A percentile compares a stretch with the other conserved stretches of the same genome.
Evolutionary conservation across 1,284 basidiomycete genomes (phyloP).

Genomic region (Inonotus obliquus): DNA sequence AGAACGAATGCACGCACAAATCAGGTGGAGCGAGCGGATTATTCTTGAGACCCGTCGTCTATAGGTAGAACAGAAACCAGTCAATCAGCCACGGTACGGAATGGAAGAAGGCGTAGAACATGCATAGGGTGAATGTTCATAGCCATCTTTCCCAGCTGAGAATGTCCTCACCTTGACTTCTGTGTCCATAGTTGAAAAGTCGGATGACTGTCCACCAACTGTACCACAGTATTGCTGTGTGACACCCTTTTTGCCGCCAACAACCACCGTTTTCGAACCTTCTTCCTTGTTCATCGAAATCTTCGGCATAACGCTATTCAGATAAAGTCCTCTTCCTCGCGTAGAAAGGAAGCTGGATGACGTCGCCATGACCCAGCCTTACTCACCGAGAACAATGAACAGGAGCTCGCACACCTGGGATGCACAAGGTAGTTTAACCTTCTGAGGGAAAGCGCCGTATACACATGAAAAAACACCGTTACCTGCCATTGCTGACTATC

Average conservation of each 20-base stretch:
- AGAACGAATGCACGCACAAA: slow-evolving; percentile 38
- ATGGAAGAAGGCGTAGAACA: slow-evolving; percentile 1
- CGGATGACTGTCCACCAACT: slow-evolving; percentile 55
- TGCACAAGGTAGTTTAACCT: not conserved
- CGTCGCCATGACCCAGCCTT: slow-evolving; percentile 5
- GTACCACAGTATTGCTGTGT: slow-evolving; percentile 57
- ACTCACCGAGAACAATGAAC: slow-evolving; percentile 52
- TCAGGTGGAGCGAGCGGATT: slow-evolving; percentile 55
- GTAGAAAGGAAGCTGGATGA: slow-evolving; percentile 10
- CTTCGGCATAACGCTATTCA: slow-evolving; percentile 27
- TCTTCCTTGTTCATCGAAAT: slow-evolving; percentile 58
- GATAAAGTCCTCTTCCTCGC: not conserved
- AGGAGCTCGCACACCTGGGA: slow-evolving; percentile 46
- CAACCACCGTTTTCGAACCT: slow-evolving; percentile 50
- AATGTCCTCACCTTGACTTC: slow-evolving; percentile 44
- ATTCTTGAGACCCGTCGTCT: slow-evolving; percentile 50
- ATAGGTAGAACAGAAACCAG: slow-evolving; percentile 1
- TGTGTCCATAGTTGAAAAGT: slow-evolving; percentile 51
- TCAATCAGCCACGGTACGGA: not conserved
- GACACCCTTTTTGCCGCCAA: slow-evolving; percentile 46
- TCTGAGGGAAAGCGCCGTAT: not conserved
- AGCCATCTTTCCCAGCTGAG: not conserved
- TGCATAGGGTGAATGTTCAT: not conserved
- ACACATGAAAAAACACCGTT: slow-evolving; percentile 10
- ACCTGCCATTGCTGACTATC: slow-evolving; percentile 54